Evolutionary conservation across 202 grass and related monocot species (phyloP).

Genomic region (Schoenoplectus triqueter): DNA sequence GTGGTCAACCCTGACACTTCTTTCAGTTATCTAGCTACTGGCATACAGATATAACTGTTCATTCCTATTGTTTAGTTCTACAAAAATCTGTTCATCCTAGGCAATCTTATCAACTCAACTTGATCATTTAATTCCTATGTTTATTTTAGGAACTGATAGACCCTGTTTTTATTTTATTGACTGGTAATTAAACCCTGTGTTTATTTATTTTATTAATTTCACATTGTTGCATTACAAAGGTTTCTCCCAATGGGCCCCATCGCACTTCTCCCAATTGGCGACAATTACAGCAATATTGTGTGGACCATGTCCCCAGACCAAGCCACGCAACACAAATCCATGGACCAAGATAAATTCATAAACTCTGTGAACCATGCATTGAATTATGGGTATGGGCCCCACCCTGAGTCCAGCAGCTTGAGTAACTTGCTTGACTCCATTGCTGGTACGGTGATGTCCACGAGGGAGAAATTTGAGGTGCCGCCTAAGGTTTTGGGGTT

Average conservation of each 20-base stretch:
- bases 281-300: constrained; percentile 92
- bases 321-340: constrained; percentile 62
- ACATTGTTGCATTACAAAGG: constrained; percentile 65
- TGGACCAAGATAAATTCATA: constrained; percentile 79
- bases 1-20: background rate
- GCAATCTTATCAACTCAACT: background rate
- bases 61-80: background rate
- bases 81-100: background rate
- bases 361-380: constrained; percentile 76
- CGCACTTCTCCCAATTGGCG: constrained; percentile 76
- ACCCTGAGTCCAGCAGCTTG: constrained; percentile 58
- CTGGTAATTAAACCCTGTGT: background rate
- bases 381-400: constrained; percentile 76
- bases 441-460: constrained; percentile 55
- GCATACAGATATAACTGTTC: background rate
- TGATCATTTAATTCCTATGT: background rate
- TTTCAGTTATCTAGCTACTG: constrained; percentile 7
- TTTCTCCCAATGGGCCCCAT: constrained; percentile 93
- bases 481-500: constrained; percentile 66
- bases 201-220: constrained; percentile 19
- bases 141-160: background rate
- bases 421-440: constrained; percentile 58
- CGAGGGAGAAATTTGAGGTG: constrained; percentile 82
- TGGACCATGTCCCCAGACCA: constrained; percentile 97
- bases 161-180: constrained; percentile 12